phyloP scores from a whole-genome alignment of 306 rosid species.

The Castanea crenata region DNA sequence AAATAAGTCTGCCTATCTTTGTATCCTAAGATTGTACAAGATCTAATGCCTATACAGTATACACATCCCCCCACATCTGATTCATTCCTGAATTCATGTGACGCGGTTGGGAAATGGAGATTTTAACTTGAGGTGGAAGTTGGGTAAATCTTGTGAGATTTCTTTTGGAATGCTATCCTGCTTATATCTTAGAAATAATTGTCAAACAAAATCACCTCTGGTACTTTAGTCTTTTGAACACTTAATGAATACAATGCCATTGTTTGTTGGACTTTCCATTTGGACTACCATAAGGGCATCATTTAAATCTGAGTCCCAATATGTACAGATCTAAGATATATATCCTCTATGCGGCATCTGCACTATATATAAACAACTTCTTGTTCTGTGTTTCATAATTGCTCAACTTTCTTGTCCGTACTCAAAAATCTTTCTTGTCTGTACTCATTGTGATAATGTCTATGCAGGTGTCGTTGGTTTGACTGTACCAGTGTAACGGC shows the following conservation, averaged over 20 bases:
- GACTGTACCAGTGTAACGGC: slow-evolving; percentile 50
- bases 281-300: not conserved
- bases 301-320: not conserved
- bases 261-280: not conserved
- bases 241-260: not conserved
- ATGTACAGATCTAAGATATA: not conserved
- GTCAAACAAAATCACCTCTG: no score
- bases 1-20: not conserved
- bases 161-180: not conserved
- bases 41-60: not conserved
- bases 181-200: not conserved
- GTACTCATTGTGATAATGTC: not conserved
- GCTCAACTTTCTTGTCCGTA: not conserved
- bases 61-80: not conserved
- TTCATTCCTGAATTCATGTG: not conserved
- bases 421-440: not conserved
- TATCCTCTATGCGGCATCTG: not conserved
- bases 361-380: slow-evolving; percentile 1
- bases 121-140: not conserved
- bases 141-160: not conserved
- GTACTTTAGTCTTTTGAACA: not conserved
- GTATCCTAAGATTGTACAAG: not conserved
- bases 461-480: slow-evolving; percentile 71
- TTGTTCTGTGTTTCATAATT: not conserved
- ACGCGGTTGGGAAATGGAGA: not conserved